Evolutionary conservation across 2,329 filamentous ascomycete species (phyloP).

Genomic region (Pseudocercospora fijiensis): DNA sequence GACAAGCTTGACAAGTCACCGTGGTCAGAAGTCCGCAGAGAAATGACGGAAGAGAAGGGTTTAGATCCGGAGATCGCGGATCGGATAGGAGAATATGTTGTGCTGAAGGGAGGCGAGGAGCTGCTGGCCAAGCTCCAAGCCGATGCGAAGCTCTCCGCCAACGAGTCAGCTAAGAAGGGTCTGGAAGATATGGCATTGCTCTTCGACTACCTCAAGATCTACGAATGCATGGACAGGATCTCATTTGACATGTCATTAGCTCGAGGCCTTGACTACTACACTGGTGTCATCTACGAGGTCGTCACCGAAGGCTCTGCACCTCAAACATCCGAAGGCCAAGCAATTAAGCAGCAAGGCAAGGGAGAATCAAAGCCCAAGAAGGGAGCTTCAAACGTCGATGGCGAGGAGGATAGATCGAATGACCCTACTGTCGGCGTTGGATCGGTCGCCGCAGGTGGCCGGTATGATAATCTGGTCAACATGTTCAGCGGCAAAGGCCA

Average conservation of each 20-base stretch:
- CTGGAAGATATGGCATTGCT: conserved; percentile 77
- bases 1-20: conserved; percentile 91
- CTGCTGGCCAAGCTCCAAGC: conserved; percentile 68
- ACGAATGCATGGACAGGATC: conserved; percentile 68
- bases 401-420: conserved; percentile 68
- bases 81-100: conserved; percentile 82
- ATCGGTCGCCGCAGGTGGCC: conserved; percentile 82
- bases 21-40: conserved; percentile 84
- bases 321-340: conserved; percentile 42
- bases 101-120: conserved; percentile 68
- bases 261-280: conserved; percentile 90
- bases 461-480: conserved; percentile 89
- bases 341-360: conserved; percentile 50
- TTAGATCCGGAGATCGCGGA: conserved; percentile 75
- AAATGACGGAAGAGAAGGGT: conserved; percentile 93
- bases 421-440: conserved; percentile 82
- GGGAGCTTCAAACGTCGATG: conserved; percentile 37
- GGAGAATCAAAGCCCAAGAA: conserved; percentile 52
- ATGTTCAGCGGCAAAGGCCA: conserved; percentile 79
- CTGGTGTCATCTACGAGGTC: conserved; percentile 86
- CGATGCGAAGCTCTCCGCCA: conserved; percentile 67
- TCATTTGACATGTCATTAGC: conserved; percentile 90
- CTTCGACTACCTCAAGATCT: conserved; percentile 77
- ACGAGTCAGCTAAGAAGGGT: conserved; percentile 74
- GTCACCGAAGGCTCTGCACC: conserved; percentile 76